Conservation (phyloP, 345 rosid species). For the Eucalyptus cladocalyx region DNA sequence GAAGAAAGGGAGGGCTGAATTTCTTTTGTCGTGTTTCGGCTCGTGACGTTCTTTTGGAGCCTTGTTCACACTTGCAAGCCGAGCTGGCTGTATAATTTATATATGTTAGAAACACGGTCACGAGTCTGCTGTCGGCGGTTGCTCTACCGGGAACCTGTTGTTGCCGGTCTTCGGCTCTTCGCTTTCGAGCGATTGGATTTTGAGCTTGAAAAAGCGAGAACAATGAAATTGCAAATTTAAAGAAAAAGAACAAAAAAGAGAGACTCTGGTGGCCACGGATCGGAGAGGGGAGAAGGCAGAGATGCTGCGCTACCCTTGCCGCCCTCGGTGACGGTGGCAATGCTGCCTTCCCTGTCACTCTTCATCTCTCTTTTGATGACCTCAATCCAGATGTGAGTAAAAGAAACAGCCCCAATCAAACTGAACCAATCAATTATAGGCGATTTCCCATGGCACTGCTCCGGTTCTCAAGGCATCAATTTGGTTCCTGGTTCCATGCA, state of each 20-base stretch:
- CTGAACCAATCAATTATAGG: no score
- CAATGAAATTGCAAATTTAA: background rate
- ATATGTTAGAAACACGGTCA: background rate
- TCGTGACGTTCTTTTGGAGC: conserved; percentile 30
- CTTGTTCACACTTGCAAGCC: background rate
- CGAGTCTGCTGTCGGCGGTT: background rate
- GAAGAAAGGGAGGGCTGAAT: background rate
- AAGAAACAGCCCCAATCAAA: rapidly evolving
- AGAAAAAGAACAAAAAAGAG: rapidly evolving
- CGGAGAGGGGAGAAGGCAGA: background rate
- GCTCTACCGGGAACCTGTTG: background rate
- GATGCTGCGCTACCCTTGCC: background rate
- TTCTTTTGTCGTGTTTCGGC: conserved; percentile 22
- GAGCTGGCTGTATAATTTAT: background rate
- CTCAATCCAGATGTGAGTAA: rapidly evolving
- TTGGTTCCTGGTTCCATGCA: rapidly evolving
- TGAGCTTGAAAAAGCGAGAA: background rate
- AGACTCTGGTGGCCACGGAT: rapidly evolving
- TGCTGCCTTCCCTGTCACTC: background rate
- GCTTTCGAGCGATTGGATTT: background rate
- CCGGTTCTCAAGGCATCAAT: rapidly evolving
- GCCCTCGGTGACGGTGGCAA: rapidly evolving
- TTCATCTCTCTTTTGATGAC: background rate
- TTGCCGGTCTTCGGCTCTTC: background rate
- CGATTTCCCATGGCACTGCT: rapidly evolving